Conservation (phyloP, 2,329 filamentous ascomycete species). For the Grosmannia clavigera region DNA sequence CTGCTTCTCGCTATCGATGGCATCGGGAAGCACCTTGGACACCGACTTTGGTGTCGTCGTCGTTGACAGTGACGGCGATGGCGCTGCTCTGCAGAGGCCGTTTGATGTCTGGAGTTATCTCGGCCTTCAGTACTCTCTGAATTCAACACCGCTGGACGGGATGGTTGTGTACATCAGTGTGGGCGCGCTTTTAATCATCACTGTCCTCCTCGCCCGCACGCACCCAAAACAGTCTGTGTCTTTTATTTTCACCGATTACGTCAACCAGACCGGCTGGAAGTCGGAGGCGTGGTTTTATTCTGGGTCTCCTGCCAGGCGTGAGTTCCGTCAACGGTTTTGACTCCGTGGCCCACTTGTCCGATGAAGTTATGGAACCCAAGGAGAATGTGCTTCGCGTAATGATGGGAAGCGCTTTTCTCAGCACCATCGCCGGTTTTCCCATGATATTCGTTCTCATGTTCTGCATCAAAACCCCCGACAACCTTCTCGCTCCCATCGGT, state of each 20-base stretch:
- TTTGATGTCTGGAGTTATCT: not conserved
- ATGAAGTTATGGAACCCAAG: not conserved
- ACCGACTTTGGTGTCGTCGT: not conserved
- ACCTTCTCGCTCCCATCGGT: not conserved
- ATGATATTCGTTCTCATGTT: slow-evolving; percentile 3
- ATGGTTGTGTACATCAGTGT: not conserved
- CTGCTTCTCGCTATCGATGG: not conserved
- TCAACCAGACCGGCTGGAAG: slow-evolving; percentile 4
- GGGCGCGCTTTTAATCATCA: slow-evolving; percentile 1
- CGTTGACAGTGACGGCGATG: not conserved
- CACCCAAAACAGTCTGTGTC: not conserved
- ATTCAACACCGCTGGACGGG: not conserved
- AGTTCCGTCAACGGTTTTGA: slow-evolving; percentile 1
- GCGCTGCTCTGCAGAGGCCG: not conserved
- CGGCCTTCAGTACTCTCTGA: not conserved
- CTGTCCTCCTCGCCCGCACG: not conserved
- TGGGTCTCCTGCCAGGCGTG: slow-evolving; percentile 1
- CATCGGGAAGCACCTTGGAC: not conserved
- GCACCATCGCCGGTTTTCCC: not conserved
- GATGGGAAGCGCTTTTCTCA: not conserved
- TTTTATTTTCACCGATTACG: not conserved
- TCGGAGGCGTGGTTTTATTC: slow-evolving; percentile 1
- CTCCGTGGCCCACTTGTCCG: slow-evolving; percentile 1
- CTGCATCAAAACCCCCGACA: slow-evolving; percentile 1
- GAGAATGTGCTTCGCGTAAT: slow-evolving; percentile 1